Evolutionary conservation across 768 basidiomycete genomes (phyloP), one percentile per base, ranked within the genome.

Genomic region (Termitomyces sp.): DNA sequence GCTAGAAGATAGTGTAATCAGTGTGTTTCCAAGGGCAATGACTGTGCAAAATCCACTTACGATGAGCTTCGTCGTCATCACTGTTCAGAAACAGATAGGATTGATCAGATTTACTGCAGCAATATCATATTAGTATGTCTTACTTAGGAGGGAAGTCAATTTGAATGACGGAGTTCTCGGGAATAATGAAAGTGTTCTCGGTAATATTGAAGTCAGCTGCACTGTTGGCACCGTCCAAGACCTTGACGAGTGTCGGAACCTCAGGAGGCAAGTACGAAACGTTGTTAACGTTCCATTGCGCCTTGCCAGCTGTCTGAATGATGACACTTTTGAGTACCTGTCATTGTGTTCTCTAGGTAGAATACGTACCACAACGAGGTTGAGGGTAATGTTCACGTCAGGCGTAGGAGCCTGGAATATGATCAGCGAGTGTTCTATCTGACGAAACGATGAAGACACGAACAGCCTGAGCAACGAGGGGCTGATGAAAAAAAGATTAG

Each of bases 171-270:
- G 71, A 65, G 61, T 77, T 73, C 13, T 54, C 42, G 0, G 76
- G 75, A 16, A 80, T 61, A 20, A 72, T 59, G 56, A 76, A 78
- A 3, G 77, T 73, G 48, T 77, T 69, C 47, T 75, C 75, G 6
- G 69, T 65, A 4, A 62, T 43, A 20, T 68, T 66, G 57, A 77
- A 68, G 44, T 73, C 69, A 1, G 65, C 61, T 0, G 69, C 57
- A 6, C 12, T 52, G 20, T 57, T 60, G 3, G 70, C 70, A 28
- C 76, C 76, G 38, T 71, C 69, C 10, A 77, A 56, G 56, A 77
- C 71, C 55, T 74, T 73, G n/a, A 68, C 35, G 20, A 70, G 65
- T 16, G 69, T 69, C 2, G 69, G 69, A 4, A 54, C 50, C 35
- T 54, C 55, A 0, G 76, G 76, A n/a, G 69, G 53, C 8, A 68